Base-by-base conservation (phyloP, 2,329 filamentous ascomycete species). In the Diaporthe batatas region DNA sequence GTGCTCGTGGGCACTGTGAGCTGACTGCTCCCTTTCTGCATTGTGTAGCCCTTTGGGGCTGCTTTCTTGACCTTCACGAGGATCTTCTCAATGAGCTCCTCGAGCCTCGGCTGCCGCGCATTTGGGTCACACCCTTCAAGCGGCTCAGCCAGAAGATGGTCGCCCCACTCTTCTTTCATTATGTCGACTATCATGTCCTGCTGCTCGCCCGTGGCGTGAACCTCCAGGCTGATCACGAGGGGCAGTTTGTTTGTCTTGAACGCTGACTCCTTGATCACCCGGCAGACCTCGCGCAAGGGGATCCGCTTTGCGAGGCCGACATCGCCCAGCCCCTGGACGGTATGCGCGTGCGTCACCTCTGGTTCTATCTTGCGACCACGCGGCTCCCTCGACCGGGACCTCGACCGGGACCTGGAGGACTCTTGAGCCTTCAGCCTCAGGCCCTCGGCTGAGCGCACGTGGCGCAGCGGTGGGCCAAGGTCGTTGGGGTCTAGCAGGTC, bases 141-240 rank as follows among this genome's bases (percentile, higher is more conserved):
- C 49, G 84, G 84, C 69, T 83, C 78, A 29, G 94, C 91, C 14
- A 98, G 86, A 7, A 98, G 86, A 77, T 93, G 84, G 0, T 89
- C 91, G 53, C 88, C 89, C 95, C 95, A 99, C 75, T 94, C 92
- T 76, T 98, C 91, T 76, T 91, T 91, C 93, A 99, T 98, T 75
- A 98, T 97, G 71, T 93, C 89, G 14, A 98, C 95, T 94, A 98
- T 98, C 67, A 93, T 88, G 75, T 94, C 91, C 81, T 99, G 96
- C 81, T 98, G 96, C 69, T 93, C 90, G 1, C 88, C 84, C 74
- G 92, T 90, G 18, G 94, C 92, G 81, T 98, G 96, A 0, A 98
- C 94, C 82, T 99, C 96, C 7, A 98, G 87, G 80, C 95, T 98
- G 76, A 98, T 90, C 73, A 98, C 97, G 51, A 99, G 85, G 0